These are phyloP conservation scores for Nepenthes alata DNA, from an alignment of 179 eudicot species.

Conservation along the genomic window DNA sequence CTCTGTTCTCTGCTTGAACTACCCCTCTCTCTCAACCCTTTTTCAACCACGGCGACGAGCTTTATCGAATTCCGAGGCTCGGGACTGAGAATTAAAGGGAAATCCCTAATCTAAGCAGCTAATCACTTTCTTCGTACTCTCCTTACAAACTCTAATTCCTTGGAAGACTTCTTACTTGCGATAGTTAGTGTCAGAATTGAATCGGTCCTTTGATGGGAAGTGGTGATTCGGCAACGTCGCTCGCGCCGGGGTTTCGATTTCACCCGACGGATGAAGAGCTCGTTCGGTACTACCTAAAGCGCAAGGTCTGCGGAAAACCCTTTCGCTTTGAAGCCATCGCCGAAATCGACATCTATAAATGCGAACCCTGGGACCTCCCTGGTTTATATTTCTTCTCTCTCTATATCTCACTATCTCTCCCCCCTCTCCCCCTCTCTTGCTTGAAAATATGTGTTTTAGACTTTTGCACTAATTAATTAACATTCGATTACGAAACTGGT, in stretches of 20 bases:
- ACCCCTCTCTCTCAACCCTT: no score
- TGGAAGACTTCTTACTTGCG: not conserved
- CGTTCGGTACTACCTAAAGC: constrained; percentile 44
- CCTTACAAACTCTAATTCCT: not conserved
- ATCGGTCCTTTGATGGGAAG: constrained; percentile 10
- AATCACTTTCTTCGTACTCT: not conserved
- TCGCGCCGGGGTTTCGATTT: constrained; percentile 62
- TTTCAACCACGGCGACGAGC: no score
- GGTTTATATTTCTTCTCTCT: constrained; percentile 6
- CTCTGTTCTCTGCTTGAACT: no score
- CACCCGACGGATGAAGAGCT: constrained; percentile 68
- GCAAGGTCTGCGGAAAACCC: constrained; percentile 46
- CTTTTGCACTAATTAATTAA: no score
- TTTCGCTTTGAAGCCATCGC: constrained; percentile 50
- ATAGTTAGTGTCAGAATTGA: not conserved
- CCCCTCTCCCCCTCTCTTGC: no score
- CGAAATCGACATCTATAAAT: constrained; percentile 57
- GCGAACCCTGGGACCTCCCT: constrained; percentile 54
- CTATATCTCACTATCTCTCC: not conserved
- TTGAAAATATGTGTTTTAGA: no score
- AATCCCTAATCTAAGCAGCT: not conserved
- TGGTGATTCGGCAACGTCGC: constrained; percentile 25
- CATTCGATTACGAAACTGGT: no score
- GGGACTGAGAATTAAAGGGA: not conserved
- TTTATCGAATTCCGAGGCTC: not conserved